Evolutionary conservation across 1,284 basidiomycete genomes (phyloP), one percentile per base, ranked within the genome.

Genomic region (Rhodotorula sp.): DNA sequence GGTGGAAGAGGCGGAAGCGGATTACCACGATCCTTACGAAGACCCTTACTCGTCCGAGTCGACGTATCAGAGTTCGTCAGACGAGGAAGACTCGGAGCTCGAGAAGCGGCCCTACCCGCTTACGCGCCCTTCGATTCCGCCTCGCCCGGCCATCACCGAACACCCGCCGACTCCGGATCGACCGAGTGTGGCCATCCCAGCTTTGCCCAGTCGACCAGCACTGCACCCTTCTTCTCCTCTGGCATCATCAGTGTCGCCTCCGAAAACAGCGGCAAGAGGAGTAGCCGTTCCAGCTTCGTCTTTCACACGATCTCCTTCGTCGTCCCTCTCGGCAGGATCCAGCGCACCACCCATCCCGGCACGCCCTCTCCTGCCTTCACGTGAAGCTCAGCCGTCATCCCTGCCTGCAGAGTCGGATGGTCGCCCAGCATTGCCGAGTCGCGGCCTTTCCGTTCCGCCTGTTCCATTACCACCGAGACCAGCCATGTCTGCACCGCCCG

Each of bases 21-120:
- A 46, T 15, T 49, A 58, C 20, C 18, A 54, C 7, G 57, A 53
- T n/a, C 53, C 56, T 18, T 55, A 54, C 54, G 37, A 51, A 0
- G 59, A 65, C 20, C 22, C 24, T n/a, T 55, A 53, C 6, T 51
- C 59, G 24, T 33, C 61, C 20, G 58, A 46, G 3, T 68, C 63
- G 29, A 55, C 59, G 5, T 66, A 64, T 26, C 60, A 53, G 49
- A 66, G 60, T 48, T 71, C 69, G 26, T 53, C 64, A 2, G 70
- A 68, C 10, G 61, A 48, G 14, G 26, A 56, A 18, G 26, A 18
- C 8, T 10, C 26, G 12, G 49, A 57, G 56, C 6, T 24, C 7
- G 42, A 59, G 42, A 26, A n/a, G 42, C 45, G 24, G 12, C 26
- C 42, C 14, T 5, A 10, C 29, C 1, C n/a, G 14, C 5, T 45